A percentile compares a stretch with the other conserved stretches of the same genome.
Conservation (phyloP, 176 grass and related monocot genomes). For the bread wheat (Triticum aestivum) region IWGSC_CS_RefSeq_v2.1 NC_057801.1:271175564-271176063, state of each 20-base stretch:
- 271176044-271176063: background rate
- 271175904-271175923: background rate
- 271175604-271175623: conserved; percentile 86
- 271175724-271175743: conserved; percentile 49
- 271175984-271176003: background rate
- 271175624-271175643: conserved; percentile 75
- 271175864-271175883: background rate
- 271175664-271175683: conserved; percentile 62
- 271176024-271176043: background rate
- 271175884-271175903: background rate
- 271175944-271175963: background rate
- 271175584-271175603: conserved; percentile 80
- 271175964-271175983: background rate
- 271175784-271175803: conserved; percentile 10
- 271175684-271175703: conserved; percentile 71
- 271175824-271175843: background rate
- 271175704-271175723: conserved; percentile 69
- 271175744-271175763: conserved; percentile 51
- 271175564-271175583: conserved; percentile 72
- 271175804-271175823: conserved; percentile 8
- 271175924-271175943: background rate
- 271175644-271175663: conserved; percentile 69
- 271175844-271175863: background rate
- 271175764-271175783: conserved; percentile 21
- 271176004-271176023: background rate